Percentiles rank a stretch among this genome's conserved stretches.
These are phyloP conservation scores for Zangia roseola DNA, from an alignment of 768 basidiomycete species.

Conservation along the genomic window DNA sequence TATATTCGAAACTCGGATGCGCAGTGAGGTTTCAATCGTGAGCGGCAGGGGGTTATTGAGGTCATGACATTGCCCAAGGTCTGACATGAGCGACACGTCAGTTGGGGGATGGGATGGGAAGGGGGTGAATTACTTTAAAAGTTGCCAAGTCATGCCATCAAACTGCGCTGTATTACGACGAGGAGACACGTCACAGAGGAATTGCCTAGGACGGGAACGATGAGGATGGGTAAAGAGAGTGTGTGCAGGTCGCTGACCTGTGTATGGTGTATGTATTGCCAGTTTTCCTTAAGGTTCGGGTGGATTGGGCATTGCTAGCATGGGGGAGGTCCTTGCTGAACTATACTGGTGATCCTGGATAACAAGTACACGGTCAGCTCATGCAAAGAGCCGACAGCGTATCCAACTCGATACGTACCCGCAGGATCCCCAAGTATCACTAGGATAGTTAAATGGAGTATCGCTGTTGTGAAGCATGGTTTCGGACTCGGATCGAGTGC, in stretches of 20 bases:
- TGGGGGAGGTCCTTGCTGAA: not conserved
- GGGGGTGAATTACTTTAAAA: not conserved
- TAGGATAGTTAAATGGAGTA: no score
- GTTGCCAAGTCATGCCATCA: conserved; percentile 1
- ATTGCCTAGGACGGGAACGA: not conserved
- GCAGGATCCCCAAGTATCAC: not conserved
- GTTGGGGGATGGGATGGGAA: no score
- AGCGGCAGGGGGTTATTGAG: conserved; percentile 15
- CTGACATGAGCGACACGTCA: no score
- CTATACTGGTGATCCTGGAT: not conserved
- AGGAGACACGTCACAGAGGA: not conserved
- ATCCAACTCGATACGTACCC: not conserved
- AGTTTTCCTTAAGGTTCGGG: not conserved
- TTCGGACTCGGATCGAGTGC: no score
- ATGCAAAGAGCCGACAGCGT: no score
- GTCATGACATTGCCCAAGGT: conserved; percentile 1
- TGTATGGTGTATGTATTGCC: not conserved
- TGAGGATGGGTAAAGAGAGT: not conserved
- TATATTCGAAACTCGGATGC: conserved; percentile 20
- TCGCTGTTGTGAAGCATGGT: no score
- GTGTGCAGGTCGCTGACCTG: conserved; percentile 3
- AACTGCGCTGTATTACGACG: conserved; percentile 16
- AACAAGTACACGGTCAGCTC: no score
- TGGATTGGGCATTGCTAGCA: not conserved
- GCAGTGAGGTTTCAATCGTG: conserved; percentile 6